Evolutionary conservation across 805 yeast species (phyloP).

Genomic region (Spathaspora sp.): DNA sequence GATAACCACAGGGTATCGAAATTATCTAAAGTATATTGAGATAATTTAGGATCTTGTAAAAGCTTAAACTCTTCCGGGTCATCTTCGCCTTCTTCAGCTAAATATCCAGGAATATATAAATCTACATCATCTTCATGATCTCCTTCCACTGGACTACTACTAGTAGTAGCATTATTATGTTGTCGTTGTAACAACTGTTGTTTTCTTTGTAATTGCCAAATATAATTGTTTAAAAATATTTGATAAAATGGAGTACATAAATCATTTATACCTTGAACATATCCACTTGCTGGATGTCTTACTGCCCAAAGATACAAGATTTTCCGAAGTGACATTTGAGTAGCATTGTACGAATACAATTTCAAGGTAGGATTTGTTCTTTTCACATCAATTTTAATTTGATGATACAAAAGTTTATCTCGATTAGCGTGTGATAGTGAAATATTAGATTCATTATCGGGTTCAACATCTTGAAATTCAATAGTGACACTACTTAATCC

Average conservation of each 20-base stretch:
- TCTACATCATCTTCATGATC: conserved; percentile 16
- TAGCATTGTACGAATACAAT: conserved; percentile 62
- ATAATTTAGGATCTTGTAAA: conserved; percentile 21
- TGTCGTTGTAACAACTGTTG: conserved; percentile 29
- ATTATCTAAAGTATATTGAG: conserved; percentile 40
- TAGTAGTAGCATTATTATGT: conserved; percentile 11
- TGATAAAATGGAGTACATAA: conserved; percentile 90
- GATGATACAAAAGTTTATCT: conserved; percentile 81
- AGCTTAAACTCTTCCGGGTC: conserved; percentile 20
- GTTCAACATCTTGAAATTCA: conserved; percentile 27
- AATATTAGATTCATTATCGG: conserved; percentile 11
- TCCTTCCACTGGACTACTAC: not conserved
- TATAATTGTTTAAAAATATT: conserved; percentile 70
- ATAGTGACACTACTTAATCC: conserved; percentile 64
- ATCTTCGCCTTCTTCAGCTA: conserved; percentile 19
- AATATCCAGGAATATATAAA: conserved; percentile 33
- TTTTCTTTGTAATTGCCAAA: conserved; percentile 37
- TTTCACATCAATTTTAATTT: conserved; percentile 90
- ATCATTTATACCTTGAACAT: conserved; percentile 97
- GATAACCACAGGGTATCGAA: conserved; percentile 65
- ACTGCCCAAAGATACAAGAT: conserved; percentile 91
- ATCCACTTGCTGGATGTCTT: conserved; percentile 96
- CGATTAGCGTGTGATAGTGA: conserved; percentile 10
- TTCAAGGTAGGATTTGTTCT: conserved; percentile 85
- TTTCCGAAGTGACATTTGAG: conserved; percentile 77